Evolutionary conservation across 1,284 basidiomycete species (phyloP), one percentile per base, ranked within the genome.

Genomic region (Sporisorium exsertum): DNA sequence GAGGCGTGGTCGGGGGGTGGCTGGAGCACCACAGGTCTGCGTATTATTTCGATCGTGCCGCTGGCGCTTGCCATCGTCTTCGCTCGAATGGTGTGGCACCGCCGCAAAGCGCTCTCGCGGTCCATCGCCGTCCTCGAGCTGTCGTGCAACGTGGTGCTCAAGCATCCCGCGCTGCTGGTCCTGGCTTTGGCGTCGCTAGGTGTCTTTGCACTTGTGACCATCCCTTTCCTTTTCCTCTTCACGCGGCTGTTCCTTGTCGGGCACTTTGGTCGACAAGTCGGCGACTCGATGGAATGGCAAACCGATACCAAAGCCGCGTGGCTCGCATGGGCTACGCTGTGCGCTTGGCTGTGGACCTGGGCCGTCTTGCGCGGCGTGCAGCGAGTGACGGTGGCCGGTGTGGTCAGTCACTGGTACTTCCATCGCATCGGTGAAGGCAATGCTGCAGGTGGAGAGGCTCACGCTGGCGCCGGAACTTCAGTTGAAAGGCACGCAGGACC

Each of bases 351-450:
- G 2, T 97, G 94, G 94, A 92, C 90, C 12, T 95, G 94, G 93
- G 92, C 91, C 18, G 91, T 97, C 3, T 90, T 93, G 16, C 89
- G 94, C 33, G 94, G 95, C 0, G 85, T 94, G 0, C 87, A 94
- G 58, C 88, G 93, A 6, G 93, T 92, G 45, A 90, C 91, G 0
- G 91, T 92, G 51, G 91, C 93, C 0, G 92, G 91, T 27, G 93
- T 95, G 1, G 90, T 97, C 42, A 95, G 94, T 1, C 91, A 92
- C 45, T 97, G 94, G 94, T 97, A 96, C 84, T 96, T 94, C 81
- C 89, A 92, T 51, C 74, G 74, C 43, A 72, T 72, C 29, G 62
- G 61, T 15, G 63, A 73, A 32, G 54, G 49, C 24, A 61, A 55
- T 8, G 35, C 54, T 26, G 45, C 40, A 29, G 53, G 53, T 18